phyloP scores from a whole-genome alignment of 1,139 yeast genomes.

The Debaryomyces sp. region DNA sequence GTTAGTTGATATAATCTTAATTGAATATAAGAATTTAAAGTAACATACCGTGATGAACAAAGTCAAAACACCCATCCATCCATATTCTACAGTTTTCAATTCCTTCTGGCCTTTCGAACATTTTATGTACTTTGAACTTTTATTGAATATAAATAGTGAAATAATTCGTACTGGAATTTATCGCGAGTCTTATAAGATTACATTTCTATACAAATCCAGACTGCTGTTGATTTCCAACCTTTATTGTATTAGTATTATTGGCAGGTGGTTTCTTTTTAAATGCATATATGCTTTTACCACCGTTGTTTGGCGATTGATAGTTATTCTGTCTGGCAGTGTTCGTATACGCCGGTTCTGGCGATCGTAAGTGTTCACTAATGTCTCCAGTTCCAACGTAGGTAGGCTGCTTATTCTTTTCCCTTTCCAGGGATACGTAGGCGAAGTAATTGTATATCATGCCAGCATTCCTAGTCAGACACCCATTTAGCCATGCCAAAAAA shows the following conservation, averaged over 20 bases:
- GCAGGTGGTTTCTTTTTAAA: not conserved
- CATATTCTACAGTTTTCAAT: slow-evolving; percentile 60
- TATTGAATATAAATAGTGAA: not conserved
- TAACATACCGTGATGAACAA: slow-evolving; percentile 86
- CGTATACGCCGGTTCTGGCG: slow-evolving; percentile 5
- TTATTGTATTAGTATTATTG: not conserved
- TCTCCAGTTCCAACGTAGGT: slow-evolving; percentile 26
- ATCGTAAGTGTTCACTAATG: slow-evolving; percentile 9
- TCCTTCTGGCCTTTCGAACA: slow-evolving; percentile 50
- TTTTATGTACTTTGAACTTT: slow-evolving; percentile 12
- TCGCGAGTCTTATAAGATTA: not conserved
- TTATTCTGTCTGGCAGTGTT: not conserved
- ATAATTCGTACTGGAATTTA: not conserved
- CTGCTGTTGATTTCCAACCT: slow-evolving; percentile 28
- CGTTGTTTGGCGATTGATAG: not conserved
- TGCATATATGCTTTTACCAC: not conserved
- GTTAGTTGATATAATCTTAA: slow-evolving; percentile 11
- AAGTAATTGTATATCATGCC: slow-evolving; percentile 64
- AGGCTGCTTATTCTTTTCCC: slow-evolving; percentile 25
- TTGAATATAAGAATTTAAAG: not conserved
- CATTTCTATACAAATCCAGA: slow-evolving; percentile 29
- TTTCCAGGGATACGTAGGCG: slow-evolving; percentile 37
- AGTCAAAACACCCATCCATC: slow-evolving; percentile 98
- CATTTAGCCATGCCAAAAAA: slow-evolving; percentile 76
- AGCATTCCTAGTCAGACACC: slow-evolving; percentile 89